Conservation (phyloP, 2,329 filamentous ascomycete genomes). For the Talaromyces marneffei region DNA sequence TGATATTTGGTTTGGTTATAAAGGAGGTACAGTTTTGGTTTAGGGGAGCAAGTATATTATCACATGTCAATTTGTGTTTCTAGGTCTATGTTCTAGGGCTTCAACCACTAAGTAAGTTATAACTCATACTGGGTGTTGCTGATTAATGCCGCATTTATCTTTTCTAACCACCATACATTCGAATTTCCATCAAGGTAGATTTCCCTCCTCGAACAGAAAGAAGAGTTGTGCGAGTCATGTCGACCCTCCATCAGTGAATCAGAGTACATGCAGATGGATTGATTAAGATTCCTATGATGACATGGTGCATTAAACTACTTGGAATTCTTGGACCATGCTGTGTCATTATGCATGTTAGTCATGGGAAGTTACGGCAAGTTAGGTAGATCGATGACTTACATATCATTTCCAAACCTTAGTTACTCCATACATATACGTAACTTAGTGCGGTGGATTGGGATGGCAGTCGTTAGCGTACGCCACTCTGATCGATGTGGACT, state of each 20-base stretch:
- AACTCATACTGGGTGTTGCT: too few species aligned
- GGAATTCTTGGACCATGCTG: background rate
- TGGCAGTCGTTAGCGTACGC: background rate
- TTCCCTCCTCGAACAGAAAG: too few species aligned
- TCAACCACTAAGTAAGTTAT: too few species aligned
- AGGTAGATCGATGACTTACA: background rate
- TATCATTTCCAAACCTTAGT: background rate
- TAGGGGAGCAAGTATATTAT: background rate
- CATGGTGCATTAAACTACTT: background rate
- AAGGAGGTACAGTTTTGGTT: background rate
- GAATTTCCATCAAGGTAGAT: too few species aligned
- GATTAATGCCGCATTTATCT: too few species aligned
- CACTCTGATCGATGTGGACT: background rate
- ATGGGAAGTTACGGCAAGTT: too few species aligned
- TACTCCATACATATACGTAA: too few species aligned
- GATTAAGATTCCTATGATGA: background rate
- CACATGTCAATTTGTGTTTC: background rate
- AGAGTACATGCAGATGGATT: background rate
- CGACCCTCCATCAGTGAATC: background rate
- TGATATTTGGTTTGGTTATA: background rate
- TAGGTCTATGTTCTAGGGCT: too few species aligned
- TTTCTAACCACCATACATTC: background rate
- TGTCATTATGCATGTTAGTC: background rate
- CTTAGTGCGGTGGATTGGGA: background rate
- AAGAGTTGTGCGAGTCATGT: background rate